Conservation (phyloP, 2,329 filamentous ascomycete genomes). For the Penicillium crustosum region DNA sequence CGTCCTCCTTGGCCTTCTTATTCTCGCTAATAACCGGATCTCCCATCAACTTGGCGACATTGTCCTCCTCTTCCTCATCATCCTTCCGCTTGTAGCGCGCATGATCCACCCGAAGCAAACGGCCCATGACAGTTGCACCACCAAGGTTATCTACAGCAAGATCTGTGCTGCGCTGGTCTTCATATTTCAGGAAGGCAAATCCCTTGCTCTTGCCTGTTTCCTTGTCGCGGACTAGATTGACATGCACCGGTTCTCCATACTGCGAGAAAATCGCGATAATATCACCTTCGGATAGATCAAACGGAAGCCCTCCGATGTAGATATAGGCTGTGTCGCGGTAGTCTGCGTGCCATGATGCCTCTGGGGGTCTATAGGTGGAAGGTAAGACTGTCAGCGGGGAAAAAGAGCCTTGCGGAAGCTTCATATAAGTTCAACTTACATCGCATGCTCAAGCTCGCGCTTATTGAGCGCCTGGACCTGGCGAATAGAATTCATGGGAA, state of each 20-base stretch:
- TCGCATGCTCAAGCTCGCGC: constrained; percentile 84
- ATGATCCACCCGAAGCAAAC: constrained; percentile 85
- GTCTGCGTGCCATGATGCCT: constrained; percentile 94
- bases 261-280: constrained; percentile 96
- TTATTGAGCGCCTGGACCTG: constrained; percentile 92
- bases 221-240: constrained; percentile 90
- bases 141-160: constrained; percentile 94
- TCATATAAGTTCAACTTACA: constrained; percentile 54
- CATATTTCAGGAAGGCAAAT: constrained; percentile 96
- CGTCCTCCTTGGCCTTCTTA: constrained; percentile 37
- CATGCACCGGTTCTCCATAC: constrained; percentile 89
- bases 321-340: constrained; percentile 97
- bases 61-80: constrained; percentile 56
- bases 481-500: constrained; percentile 84
- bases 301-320: constrained; percentile 92
- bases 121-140: constrained; percentile 77
- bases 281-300: constrained; percentile 91
- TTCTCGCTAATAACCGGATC: constrained; percentile 35
- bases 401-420: background rate
- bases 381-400: constrained; percentile 11
- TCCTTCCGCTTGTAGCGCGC: constrained; percentile 87
- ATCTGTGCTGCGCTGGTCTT: constrained; percentile 94
- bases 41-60: constrained; percentile 53
- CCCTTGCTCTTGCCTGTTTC: constrained; percentile 94
- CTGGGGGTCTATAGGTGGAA: constrained; percentile 60